Base-by-base conservation (phyloP, 257 asterid species). In the Nicotiana knightiana region DNA sequence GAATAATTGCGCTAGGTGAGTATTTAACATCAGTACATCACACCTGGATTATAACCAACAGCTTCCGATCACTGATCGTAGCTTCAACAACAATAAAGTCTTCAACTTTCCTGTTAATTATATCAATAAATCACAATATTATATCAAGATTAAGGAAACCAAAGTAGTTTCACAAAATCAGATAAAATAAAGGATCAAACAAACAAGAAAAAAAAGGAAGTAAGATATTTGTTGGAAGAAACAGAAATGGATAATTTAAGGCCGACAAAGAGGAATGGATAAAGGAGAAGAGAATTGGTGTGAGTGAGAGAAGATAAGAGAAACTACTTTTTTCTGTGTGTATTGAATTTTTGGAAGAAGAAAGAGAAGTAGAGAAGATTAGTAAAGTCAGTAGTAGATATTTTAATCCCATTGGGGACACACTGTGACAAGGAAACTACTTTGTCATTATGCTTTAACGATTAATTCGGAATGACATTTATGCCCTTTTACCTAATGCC, bases 41-140 rank as follows among this genome's bases (percentile, higher is more conserved):
- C 21, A 88, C 95, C 91, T 88, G 90, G 83, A 85, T 5, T 26
- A 51, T 57, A 54, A 87, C 46, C 90, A 83, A 81, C 76, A 81
- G 80, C 78, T 80, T 80, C 77, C 82, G 79, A 82, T 88, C 84
- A 82, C 75, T 46, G 83, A 64, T 86, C 48, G 82, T 55, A 77
- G 76, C 76, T 82, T 77, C 61, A 71, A 73, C 13, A 77, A 7
- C 17, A 4, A 4, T 2, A 37, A 61, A 48, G 67, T 51, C 21
- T 28, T 64, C 32, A 81, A 81, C 8, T 57, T 46, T 26, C 21
- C 37, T 46, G 54, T 51, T 54, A 59, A 51, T 46, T 21, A 80
- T 15, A 9, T 63, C 4, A 28, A 64, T 30, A 24, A 39, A 39
- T 39, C 12, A 43, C 51, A 43, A 43, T 43, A 43, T 43, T 43